phyloP scores from a whole-genome alignment of 306 rosid genomes.

The Dryas alaskensis region DNA sequence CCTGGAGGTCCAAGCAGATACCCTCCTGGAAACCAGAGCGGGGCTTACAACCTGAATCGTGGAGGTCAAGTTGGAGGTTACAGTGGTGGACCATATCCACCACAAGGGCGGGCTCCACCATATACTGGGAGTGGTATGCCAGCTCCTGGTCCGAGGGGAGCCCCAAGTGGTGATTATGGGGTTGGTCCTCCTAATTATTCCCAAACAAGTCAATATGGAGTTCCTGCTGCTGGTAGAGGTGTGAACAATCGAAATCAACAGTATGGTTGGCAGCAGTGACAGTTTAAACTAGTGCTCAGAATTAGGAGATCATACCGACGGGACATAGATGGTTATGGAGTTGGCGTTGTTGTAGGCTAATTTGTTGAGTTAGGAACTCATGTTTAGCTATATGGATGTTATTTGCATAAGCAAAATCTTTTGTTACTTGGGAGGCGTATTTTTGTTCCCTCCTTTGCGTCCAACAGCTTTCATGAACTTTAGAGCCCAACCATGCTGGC shows the following conservation, averaged over 20 bases:
- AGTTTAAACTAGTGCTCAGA: not conserved
- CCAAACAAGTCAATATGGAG: conserved; percentile 56
- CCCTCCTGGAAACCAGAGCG: conserved; percentile 49
- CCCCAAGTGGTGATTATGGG: conserved; percentile 40
- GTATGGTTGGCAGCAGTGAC: conserved; percentile 50
- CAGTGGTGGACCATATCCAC: conserved; percentile 53
- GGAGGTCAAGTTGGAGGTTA: conserved; percentile 54
- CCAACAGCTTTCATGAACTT: not conserved
- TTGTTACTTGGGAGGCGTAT: not conserved
- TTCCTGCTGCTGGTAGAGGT: conserved; percentile 48
- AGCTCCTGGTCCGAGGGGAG: conserved; percentile 61
- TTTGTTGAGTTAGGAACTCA: not conserved
- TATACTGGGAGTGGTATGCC: conserved; percentile 55
- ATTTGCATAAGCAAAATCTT: not conserved
- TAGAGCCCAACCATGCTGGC: not conserved
- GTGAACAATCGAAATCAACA: conserved; percentile 52
- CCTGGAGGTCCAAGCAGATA: conserved; percentile 53
- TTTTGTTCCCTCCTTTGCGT: not conserved
- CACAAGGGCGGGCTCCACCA: conserved; percentile 67
- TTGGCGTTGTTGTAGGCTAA: not conserved
- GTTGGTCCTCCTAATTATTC: conserved; percentile 53
- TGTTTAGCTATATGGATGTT: not conserved
- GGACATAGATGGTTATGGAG: not conserved
- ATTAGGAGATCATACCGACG: not conserved
- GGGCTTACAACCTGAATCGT: conserved; percentile 41